Evolutionary conservation across 2,329 filamentous ascomycete genomes (phyloP).

Genomic region (Stemphylium beticola): DNA sequence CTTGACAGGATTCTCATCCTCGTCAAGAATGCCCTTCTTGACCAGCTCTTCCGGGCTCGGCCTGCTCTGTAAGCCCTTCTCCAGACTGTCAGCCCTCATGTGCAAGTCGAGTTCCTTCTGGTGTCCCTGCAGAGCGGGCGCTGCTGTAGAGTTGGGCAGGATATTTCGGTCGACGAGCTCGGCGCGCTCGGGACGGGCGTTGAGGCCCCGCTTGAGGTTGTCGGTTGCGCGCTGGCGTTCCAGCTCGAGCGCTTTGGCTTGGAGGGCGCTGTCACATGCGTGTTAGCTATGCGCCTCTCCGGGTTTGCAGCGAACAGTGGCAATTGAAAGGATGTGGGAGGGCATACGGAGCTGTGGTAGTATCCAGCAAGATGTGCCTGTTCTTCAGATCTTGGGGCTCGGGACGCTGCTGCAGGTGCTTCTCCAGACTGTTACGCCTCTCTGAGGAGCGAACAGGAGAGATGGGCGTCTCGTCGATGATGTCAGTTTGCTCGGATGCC

Average conservation of each 20-base stretch:
- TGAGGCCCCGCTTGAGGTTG: slow-evolving; percentile 68
- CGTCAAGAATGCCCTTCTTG: slow-evolving; percentile 76
- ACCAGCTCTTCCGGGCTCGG: slow-evolving; percentile 79
- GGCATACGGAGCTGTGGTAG: slow-evolving; percentile 68
- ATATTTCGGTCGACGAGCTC: slow-evolving; percentile 88
- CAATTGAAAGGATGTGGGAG: slow-evolving; percentile 6
- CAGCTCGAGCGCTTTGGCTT: slow-evolving; percentile 67
- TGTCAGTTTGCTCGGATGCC: slow-evolving; percentile 31
- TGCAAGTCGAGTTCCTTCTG: slow-evolving; percentile 85
- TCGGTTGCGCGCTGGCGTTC: slow-evolving; percentile 69
- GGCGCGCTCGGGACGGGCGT: slow-evolving; percentile 70
- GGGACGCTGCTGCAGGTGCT: slow-evolving; percentile 56
- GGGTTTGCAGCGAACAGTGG: neutral
- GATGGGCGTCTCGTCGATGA: slow-evolving; percentile 51
- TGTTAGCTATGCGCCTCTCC: slow-evolving; percentile 5
- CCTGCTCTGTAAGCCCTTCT: slow-evolving; percentile 82
- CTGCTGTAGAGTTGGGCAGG: slow-evolving; percentile 77
- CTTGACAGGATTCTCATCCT: slow-evolving; percentile 43
- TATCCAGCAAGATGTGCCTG: slow-evolving; percentile 71
- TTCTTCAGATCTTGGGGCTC: slow-evolving; percentile 69
- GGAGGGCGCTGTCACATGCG: slow-evolving; percentile 59
- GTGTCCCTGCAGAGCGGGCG: slow-evolving; percentile 78
- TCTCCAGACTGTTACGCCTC: slow-evolving; percentile 63
- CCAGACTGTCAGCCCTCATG: slow-evolving; percentile 85
- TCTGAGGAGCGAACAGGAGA: slow-evolving; percentile 58